These are phyloP conservation scores for Thyridium curvatum DNA, from an alignment of 2,329 filamentous ascomycete genomes.

Conservation along the genomic window DNA sequence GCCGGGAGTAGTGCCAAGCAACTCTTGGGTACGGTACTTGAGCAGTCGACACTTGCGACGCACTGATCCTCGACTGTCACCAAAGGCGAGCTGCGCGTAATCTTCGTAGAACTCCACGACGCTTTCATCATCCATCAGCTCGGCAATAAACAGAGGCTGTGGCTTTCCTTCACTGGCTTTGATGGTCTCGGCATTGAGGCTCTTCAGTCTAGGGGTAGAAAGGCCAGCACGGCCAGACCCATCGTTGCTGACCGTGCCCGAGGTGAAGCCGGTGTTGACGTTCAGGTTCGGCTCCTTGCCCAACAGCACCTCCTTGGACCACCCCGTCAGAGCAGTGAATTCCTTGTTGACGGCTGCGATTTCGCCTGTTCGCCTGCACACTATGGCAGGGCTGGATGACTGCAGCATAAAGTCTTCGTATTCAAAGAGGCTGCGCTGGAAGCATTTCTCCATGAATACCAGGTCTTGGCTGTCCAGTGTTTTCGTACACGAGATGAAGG, in stretches of 20 bases:
- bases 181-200: slow-evolving; percentile 22
- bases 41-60: slow-evolving; percentile 79
- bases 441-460: slow-evolving; percentile 96
- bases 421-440: slow-evolving; percentile 86
- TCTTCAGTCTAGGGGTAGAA: slow-evolving; percentile 45
- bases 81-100: slow-evolving; percentile 87
- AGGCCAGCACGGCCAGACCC: slow-evolving; percentile 34
- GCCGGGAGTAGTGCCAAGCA: slow-evolving; percentile 23
- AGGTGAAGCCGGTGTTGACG: slow-evolving; percentile 62
- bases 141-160: slow-evolving; percentile 83
- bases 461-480: slow-evolving; percentile 85
- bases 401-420: slow-evolving; percentile 90
- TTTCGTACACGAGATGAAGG: slow-evolving; percentile 86
- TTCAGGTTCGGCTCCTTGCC: slow-evolving; percentile 86
- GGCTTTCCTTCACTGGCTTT: slow-evolving; percentile 41
- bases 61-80: slow-evolving; percentile 80
- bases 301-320: slow-evolving; percentile 83
- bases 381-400: slow-evolving; percentile 83
- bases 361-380: slow-evolving; percentile 87
- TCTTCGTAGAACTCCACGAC: slow-evolving; percentile 95
- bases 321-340: slow-evolving; percentile 91
- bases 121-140: slow-evolving; percentile 87
- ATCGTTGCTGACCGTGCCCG: slow-evolving; percentile 34
- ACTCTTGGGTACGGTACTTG: slow-evolving; percentile 77
- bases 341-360: slow-evolving; percentile 95